Evolutionary conservation across 2,329 filamentous ascomycete genomes (phyloP).

Genomic region (Diaporthe helianthi): DNA sequence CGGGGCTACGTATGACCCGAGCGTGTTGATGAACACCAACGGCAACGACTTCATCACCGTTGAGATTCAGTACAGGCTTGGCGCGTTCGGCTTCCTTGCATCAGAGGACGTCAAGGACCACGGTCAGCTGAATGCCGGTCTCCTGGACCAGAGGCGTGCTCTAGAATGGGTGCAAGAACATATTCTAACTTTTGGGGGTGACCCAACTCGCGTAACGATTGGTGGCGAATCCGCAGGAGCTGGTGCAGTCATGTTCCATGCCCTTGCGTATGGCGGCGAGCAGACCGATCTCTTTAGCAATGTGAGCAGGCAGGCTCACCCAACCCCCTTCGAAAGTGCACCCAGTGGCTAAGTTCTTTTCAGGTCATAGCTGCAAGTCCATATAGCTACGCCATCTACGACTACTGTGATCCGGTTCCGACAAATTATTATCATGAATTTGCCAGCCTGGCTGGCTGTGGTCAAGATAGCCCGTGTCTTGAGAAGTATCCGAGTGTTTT

Average conservation of each 20-base stretch:
- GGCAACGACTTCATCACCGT: conserved; percentile 52
- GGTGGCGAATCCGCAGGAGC: conserved; percentile 43
- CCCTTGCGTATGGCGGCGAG: conserved; percentile 39
- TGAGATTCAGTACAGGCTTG: conserved; percentile 56
- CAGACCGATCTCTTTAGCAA: conserved; percentile 40
- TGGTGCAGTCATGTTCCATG: conserved; percentile 38
- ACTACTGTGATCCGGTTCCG: conserved; percentile 37
- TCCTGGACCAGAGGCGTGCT: conserved; percentile 43
- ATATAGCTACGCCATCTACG: conserved; percentile 39
- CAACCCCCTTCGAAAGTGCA: not conserved
- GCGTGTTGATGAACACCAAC: conserved; percentile 33
- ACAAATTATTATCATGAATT: conserved; percentile 38
- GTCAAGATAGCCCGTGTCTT: conserved; percentile 7
- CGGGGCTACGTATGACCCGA: conserved; percentile 13
- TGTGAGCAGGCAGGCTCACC: conserved; percentile 33
- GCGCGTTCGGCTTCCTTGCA: conserved; percentile 55
- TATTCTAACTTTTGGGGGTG: conserved; percentile 44
- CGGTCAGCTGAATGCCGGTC: conserved; percentile 46
- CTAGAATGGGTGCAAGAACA: conserved; percentile 62
- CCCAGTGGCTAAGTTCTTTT: not conserved
- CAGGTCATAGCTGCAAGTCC: conserved; percentile 40
- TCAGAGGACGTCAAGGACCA: conserved; percentile 38
- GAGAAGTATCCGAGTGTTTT: conserved; percentile 36
- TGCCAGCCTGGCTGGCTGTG: conserved; percentile 39
- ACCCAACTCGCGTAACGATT: conserved; percentile 42